A percentile compares a stretch with the other conserved stretches of the same genome.
phyloP scores from a whole-genome alignment of 768 basidiomycete genomes.

The Leccinellum luteum region DNA sequence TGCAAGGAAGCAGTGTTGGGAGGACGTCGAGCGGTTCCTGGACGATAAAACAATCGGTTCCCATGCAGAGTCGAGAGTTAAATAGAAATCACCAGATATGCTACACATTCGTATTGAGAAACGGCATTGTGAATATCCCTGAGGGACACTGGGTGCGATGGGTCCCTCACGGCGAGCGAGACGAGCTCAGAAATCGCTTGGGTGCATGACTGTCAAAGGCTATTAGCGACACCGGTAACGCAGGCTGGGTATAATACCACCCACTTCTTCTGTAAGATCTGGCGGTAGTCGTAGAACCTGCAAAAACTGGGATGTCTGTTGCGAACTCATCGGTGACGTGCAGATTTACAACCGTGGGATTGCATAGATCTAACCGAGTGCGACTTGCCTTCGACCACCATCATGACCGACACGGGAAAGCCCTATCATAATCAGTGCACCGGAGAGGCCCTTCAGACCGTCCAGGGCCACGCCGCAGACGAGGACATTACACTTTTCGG shows the following conservation, averaged over 20 bases:
- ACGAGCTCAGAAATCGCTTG: constrained; percentile 19
- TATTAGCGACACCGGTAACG: neutral
- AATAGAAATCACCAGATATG: constrained; percentile 16
- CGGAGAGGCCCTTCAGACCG: constrained; percentile 56
- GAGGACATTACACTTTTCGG: constrained; percentile 66
- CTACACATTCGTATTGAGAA: constrained; percentile 10
- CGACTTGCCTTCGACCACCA: neutral
- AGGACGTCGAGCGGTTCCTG: constrained; percentile 43
- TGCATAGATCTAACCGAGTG: neutral
- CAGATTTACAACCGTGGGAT: neutral
- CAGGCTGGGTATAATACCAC: neutral
- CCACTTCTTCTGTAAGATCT: constrained; percentile 27
- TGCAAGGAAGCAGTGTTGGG: constrained; percentile 34
- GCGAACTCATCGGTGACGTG: constrained; percentile 5
- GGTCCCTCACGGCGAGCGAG: constrained; percentile 11
- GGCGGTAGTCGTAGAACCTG: constrained; percentile 16
- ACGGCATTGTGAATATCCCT: constrained; percentile 16
- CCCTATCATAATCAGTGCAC: constrained; percentile 42
- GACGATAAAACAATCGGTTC: neutral
- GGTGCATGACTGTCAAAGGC: constrained; percentile 16
- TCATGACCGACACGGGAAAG: constrained; percentile 38
- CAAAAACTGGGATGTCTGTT: constrained; percentile 10
- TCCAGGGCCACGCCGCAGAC: constrained; percentile 43
- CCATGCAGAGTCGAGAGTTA: neutral
- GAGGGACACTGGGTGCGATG: constrained; percentile 10